Evolutionary conservation across 345 rosid species (phyloP).

Genomic region (Erysimum cheiranthoides): DNA sequence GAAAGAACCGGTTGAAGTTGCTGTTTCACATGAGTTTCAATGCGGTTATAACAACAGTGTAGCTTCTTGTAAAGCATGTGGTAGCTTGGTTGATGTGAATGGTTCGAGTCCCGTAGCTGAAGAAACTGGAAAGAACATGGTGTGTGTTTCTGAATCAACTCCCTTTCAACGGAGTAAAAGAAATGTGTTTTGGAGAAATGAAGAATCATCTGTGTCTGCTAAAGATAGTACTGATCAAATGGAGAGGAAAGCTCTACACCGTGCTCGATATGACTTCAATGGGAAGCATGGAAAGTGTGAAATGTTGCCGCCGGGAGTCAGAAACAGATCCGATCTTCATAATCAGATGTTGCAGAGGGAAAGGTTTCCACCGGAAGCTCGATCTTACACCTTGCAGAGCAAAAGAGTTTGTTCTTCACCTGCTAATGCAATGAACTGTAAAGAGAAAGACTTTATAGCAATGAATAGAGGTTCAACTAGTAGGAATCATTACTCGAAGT

Average conservation of each 20-base stretch:
- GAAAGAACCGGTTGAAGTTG: constrained; percentile 40
- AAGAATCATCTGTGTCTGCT: constrained; percentile 37
- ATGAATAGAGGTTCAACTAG: constrained; percentile 62
- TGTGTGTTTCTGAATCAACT: constrained; percentile 21
- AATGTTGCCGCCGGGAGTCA: constrained; percentile 32
- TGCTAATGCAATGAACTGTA: constrained; percentile 46
- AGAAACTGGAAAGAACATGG: constrained; percentile 23
- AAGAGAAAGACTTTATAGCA: constrained; percentile 66
- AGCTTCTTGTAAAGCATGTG: constrained; percentile 70
- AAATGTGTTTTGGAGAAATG: constrained; percentile 46
- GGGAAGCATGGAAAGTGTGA: constrained; percentile 55
- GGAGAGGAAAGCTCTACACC: constrained; percentile 43
- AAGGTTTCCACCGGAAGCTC: constrained; percentile 50
- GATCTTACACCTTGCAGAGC: constrained; percentile 47
- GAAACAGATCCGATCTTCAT: constrained; percentile 44
- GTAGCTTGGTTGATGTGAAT: constrained; percentile 60
- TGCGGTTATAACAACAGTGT: constrained; percentile 27
- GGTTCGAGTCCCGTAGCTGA: constrained; percentile 45
- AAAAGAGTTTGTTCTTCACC: constrained; percentile 54
- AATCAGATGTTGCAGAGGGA: constrained; percentile 48
- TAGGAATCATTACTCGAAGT: constrained; percentile 50
- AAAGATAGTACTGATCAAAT: constrained; percentile 17
- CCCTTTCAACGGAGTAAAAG: constrained; percentile 43
- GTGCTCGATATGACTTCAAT: constrained; percentile 32
- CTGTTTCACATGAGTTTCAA: constrained; percentile 47